phyloP scores from a whole-genome alignment of 495 filamentous ascomycete genomes.

The Penicillium subrubescens region DNA sequence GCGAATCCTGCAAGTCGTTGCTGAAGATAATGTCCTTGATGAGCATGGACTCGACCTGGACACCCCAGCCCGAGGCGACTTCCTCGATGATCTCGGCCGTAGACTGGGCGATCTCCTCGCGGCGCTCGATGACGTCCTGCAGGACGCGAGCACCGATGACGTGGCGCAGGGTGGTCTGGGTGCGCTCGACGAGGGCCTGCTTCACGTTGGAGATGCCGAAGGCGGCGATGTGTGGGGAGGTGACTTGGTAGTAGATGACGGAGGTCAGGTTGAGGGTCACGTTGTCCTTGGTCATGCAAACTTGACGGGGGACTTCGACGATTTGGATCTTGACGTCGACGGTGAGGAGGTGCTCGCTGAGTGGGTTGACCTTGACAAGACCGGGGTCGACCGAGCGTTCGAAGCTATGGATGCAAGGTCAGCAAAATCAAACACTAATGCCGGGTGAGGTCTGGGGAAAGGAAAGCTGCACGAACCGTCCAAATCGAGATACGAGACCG shows the following conservation, averaged over 20 bases:
- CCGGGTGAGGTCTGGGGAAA: neutral
- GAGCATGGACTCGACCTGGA: constrained; percentile 95
- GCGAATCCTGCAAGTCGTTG: constrained; percentile 92
- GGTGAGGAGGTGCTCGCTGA: constrained; percentile 83
- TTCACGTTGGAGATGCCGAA: constrained; percentile 96
- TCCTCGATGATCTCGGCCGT: constrained; percentile 98
- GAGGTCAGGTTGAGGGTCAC: constrained; percentile 90
- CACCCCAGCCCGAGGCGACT: constrained; percentile 91
- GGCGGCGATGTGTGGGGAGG: constrained; percentile 91
- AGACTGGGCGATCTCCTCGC: constrained; percentile 91
- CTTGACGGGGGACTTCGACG: constrained; percentile 92
- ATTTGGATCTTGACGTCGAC: constrained; percentile 99
- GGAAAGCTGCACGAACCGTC: constrained; percentile 53
- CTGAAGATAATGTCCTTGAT: constrained; percentile 99
- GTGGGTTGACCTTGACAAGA: constrained; percentile 97
- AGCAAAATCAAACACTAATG: neutral
- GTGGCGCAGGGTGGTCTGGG: constrained; percentile 96
- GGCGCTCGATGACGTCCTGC: constrained; percentile 98
- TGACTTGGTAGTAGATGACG: constrained; percentile 99
- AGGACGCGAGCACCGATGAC: constrained; percentile 95
- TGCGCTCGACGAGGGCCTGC: constrained; percentile 94
- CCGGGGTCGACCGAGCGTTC: constrained; percentile 96
- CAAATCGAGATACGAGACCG: constrained; percentile 92
- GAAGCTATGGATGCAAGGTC: constrained; percentile 53
- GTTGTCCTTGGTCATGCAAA: constrained; percentile 99